Evolutionary conservation across 2,329 filamentous ascomycete species (phyloP), one percentile per base, ranked within the genome.

Genomic region (Zarea fungicola): DNA sequence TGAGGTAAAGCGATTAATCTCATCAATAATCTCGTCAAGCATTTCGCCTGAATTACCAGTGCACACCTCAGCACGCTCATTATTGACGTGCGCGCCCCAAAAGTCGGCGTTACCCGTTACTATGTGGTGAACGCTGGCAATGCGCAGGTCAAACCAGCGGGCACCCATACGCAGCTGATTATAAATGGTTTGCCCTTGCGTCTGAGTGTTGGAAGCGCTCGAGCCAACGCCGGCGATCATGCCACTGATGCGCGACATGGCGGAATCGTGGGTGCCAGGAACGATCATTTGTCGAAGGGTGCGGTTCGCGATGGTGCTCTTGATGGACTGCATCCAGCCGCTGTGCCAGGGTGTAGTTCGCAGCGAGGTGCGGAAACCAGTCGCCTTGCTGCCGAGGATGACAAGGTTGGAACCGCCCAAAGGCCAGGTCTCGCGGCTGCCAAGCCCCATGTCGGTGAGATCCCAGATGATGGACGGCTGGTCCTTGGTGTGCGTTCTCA

Each of bases 261-360:
- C 74, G 0, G 71, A 63, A 50, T 76, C 71, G 52, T 77, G 72
- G 3, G 70, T 68, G 11, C 72, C 73, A 0, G 73, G 73, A 63
- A 77, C 70, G 39, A 69, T 63, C 13, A 76, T 64, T 29, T 74
- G 65, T 42, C 67, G 67, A 1, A 76, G 56, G 1, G 63, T 66
- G 13, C 73, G 65, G 52, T 62, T 58, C 29, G 58, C 56, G 48
- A 67, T 65, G 8, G 59, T 56, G 21, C 60, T 50, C 48, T 63
- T 60, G 18, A 66, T 56, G 4, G 48, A 45, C 21, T 52, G 56
- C 64, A 66, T 66, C 63, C 64, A 67, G 48, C 57, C 56, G 16
- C n/a, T 16, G 9, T 18, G n/a, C 32, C 9, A 16, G 0, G 55
- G 48, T 1, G 58, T 58, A 35, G 55, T 59, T 2, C 51, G 52